These are phyloP conservation scores for Pterocarpus santalinus DNA, from an alignment of 306 rosid species.

Conservation along the genomic window DNA sequence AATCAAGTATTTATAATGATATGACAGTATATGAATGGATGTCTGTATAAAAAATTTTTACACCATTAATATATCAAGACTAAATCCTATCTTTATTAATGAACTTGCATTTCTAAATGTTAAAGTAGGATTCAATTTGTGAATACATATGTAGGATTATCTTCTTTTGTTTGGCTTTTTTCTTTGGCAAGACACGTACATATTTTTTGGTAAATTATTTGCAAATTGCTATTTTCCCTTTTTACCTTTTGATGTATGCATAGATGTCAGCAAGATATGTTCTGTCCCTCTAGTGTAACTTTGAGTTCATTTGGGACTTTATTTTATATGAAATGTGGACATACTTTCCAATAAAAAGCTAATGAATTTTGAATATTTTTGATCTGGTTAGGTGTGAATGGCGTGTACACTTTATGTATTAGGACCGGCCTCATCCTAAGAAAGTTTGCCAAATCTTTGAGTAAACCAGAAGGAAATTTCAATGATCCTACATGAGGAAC, in stretches of 20 bases:
- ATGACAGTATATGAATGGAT: too few species aligned
- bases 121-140: constrained; percentile 9
- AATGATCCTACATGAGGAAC: constrained; percentile 39
- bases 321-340: neutral
- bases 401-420: constrained; percentile 41
- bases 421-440: constrained; percentile 43
- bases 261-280: constrained; percentile 39
- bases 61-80: too few species aligned
- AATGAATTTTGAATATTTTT: constrained; percentile 31
- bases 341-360: constrained; percentile 29
- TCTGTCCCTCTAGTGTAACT: constrained; percentile 28
- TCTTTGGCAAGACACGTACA: constrained; percentile 17
- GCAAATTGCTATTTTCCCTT: neutral
- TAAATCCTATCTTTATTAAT: too few species aligned
- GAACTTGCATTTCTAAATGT: constrained; percentile 16
- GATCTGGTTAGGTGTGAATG: constrained; percentile 45
- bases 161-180: neutral
- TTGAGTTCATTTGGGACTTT: constrained; percentile 20
- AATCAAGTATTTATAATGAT: too few species aligned
- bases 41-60: too few species aligned
- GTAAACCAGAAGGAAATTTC: constrained; percentile 59
- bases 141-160: neutral
- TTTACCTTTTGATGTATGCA: constrained; percentile 27
- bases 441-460: constrained; percentile 47
- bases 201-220: neutral